phyloP scores from a whole-genome alignment of 495 filamentous ascomycete genomes.

The Saxispiralis lemnorum region DNA sequence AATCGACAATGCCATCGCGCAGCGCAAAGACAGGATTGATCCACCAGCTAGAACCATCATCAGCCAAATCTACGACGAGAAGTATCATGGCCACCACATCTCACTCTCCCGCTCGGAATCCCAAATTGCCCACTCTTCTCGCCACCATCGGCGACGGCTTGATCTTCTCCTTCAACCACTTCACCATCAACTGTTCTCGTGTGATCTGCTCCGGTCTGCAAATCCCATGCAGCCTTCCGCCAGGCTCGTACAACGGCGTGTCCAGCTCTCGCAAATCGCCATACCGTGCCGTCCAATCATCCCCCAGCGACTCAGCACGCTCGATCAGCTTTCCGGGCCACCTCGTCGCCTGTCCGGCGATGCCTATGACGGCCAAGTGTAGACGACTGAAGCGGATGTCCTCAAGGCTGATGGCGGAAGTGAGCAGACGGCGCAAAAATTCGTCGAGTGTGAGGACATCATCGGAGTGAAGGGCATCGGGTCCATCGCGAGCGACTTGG shows the following conservation, averaged over 20 bases:
- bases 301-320: conserved; percentile 19
- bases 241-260: conserved; percentile 19
- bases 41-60: conserved; percentile 21
- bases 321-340: conserved; percentile 23
- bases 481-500: conserved; percentile 22
- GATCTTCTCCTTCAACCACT: conserved; percentile 7
- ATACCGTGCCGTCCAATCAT: conserved; percentile 17
- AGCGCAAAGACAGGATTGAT: conserved; percentile 23
- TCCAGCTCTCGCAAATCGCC: conserved; percentile 17
- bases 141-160: conserved; percentile 7
- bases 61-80: background rate
- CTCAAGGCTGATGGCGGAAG: conserved; percentile 11
- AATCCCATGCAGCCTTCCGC: conserved; percentile 21
- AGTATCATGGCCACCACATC: conserved; percentile 3
- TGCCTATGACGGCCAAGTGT: conserved; percentile 20
- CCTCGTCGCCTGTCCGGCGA: conserved; percentile 21
- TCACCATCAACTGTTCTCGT: conserved; percentile 9
- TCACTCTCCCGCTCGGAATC: conserved; percentile 24
- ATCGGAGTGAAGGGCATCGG: conserved; percentile 20
- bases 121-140: conserved; percentile 15
- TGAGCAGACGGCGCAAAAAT: conserved; percentile 16
- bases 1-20: conserved; percentile 24
- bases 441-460: conserved; percentile 22
- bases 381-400: conserved; percentile 21
- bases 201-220: conserved; percentile 15